These are phyloP conservation scores for Tuber borchii DNA, from an alignment of 495 filamentous ascomycete genomes.

Conservation along the genomic window DNA sequence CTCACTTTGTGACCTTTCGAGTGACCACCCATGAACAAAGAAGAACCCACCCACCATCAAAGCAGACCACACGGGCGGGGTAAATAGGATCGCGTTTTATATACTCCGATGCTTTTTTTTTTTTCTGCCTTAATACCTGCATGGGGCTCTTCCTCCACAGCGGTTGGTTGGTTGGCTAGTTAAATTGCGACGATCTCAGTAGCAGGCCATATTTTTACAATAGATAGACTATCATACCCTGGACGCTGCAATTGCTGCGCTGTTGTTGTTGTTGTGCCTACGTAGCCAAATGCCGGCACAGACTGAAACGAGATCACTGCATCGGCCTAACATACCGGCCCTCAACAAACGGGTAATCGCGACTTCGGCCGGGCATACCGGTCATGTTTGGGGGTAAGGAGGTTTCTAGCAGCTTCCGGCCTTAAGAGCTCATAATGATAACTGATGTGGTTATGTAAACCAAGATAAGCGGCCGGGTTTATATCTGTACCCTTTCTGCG, in stretches of 20 bases:
- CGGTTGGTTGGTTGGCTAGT: background rate
- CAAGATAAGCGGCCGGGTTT: background rate
- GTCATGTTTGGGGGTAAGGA: background rate
- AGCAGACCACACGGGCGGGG: background rate
- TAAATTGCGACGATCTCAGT: background rate
- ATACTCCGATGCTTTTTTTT: background rate
- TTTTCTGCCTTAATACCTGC: background rate
- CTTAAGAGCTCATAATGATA: background rate
- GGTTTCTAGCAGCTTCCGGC: background rate
- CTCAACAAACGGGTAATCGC: background rate
- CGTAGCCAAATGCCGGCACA: background rate
- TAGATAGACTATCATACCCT: background rate
- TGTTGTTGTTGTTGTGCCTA: background rate
- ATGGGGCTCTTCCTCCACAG: background rate
- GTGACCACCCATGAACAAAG: background rate
- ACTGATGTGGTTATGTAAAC: constrained; percentile 2
- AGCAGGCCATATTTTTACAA: background rate
- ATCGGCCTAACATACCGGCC: background rate
- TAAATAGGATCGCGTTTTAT: background rate
- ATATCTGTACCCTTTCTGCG: background rate
- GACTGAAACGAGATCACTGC: background rate
- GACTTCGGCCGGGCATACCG: background rate
- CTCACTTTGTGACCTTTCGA: background rate
- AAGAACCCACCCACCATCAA: background rate
- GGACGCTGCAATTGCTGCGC: background rate